Evolutionary conservation across 1,139 yeast genomes (phyloP).

Genomic region (Geotrichum aggregatum): DNA sequence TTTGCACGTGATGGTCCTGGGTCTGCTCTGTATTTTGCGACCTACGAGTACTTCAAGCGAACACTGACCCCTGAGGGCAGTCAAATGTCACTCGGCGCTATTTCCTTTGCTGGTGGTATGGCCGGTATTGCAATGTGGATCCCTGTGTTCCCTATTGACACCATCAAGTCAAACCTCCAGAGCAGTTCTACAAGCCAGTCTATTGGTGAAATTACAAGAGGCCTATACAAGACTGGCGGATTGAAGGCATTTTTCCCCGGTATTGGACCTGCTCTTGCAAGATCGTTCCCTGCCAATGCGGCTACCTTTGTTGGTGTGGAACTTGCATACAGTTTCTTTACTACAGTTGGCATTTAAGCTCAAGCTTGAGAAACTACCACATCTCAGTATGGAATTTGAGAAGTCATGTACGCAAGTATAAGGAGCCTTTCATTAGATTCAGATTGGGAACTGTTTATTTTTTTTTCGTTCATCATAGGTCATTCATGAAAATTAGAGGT

Average conservation of each 20-base stretch:
- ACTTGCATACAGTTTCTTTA: constrained; percentile 66
- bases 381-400: background rate
- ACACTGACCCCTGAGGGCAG: constrained; percentile 51
- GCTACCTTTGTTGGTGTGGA: constrained; percentile 97
- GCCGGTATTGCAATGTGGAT: constrained; percentile 98
- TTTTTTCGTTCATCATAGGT: too few species aligned
- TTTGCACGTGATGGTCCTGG: constrained; percentile 98
- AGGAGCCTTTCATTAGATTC: too few species aligned
- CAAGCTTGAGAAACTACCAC: too few species aligned
- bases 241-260: constrained; percentile 95
- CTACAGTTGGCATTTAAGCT: constrained; percentile 23
- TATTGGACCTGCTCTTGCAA: constrained; percentile 86
- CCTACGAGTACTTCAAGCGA: constrained; percentile 78
- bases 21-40: constrained; percentile 92
- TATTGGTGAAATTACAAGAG: constrained; percentile 60
- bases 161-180: constrained; percentile 83
- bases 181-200: constrained; percentile 58
- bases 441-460: too few species aligned
- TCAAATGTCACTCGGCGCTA: constrained; percentile 59
- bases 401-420: too few species aligned
- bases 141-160: constrained; percentile 92
- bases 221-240: constrained; percentile 68
- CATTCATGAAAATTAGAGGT: too few species aligned
- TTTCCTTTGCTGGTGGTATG: constrained; percentile 86
- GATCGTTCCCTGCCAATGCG: constrained; percentile 97